Evolutionary conservation across 345 rosid genomes (phyloP), one percentile per base, ranked within the genome.

Genomic region (Turritis glabra): DNA sequence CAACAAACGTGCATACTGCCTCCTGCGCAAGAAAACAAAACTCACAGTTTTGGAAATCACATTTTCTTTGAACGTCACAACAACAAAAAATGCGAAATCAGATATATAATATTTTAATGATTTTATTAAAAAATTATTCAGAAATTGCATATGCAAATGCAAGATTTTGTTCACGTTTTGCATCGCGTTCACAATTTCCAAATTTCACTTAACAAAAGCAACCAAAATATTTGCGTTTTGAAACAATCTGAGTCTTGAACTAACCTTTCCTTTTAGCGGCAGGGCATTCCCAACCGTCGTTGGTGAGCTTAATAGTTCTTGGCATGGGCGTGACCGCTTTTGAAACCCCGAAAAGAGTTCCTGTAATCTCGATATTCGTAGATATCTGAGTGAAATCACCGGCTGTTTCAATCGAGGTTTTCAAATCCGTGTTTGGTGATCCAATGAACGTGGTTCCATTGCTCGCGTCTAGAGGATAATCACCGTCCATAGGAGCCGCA

Each of bases 331-430:
- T 71, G 22, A 52, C 75, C 7, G 82, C 80, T 23, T 71, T 77
- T 48, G 77, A 78, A 21, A 90, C 69, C 6, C 99, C 99, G 5
- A 92, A 95, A 82, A 82, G 84, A 0, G 98, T 88, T 5, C 99
- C 99, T 0, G 73, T 77, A 21, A 95, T 76, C 52, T 85, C 83
- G 18, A 92, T 78, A 77, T 81, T 75, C 0, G 80, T 82, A 3
- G 87, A 68, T 51, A 95, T 95, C 84, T 90, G 96, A 33, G 64
- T 60, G 55, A 68, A 79, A 77, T 95, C 98, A 25, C 91, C 96
- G 0, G 99, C 99, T 0, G 99, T 95, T 11, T 89, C 94, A 22
- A 89, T 81, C 0, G 99, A 67, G 1, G 98, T 92, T 78, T 86
- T 85, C 71, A 95, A 82, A 50, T 92, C 93, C 8, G 77, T 43